These are phyloP conservation scores for Talaromyces sp. DNA, from an alignment of 2,329 filamentous ascomycete genomes.

Conservation along the genomic window DNA sequence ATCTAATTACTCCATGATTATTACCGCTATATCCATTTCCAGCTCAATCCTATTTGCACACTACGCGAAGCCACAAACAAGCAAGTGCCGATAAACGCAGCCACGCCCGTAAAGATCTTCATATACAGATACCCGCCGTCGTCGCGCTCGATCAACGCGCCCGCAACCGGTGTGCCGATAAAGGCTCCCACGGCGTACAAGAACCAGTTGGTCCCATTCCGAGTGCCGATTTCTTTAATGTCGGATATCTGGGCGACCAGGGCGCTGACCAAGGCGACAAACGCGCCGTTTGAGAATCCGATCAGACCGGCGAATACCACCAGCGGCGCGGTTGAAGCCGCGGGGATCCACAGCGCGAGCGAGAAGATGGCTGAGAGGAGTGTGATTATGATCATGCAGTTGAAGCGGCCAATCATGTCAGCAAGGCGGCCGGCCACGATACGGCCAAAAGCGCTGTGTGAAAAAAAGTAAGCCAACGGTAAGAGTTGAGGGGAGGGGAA, in stretches of 20 bases:
- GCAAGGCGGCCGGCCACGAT: conserved; percentile 51
- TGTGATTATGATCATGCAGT: conserved; percentile 48
- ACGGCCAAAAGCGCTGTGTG: conserved; percentile 47
- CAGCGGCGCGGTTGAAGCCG: conserved; percentile 48
- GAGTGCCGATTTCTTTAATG: conserved; percentile 20
- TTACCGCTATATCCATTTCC: not conserved
- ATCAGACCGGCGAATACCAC: conserved; percentile 60
- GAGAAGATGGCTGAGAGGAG: conserved; percentile 41
- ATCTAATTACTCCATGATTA: too few relatives aligned
- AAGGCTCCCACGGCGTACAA: conserved; percentile 19
- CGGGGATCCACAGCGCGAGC: conserved; percentile 50
- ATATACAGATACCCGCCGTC: conserved; percentile 30
- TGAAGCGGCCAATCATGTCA: conserved; percentile 52
- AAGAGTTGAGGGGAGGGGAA: not conserved
- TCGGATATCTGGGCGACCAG: conserved; percentile 55
- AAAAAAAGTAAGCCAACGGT: not conserved
- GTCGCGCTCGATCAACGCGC: conserved; percentile 11
- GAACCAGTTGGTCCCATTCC: conserved; percentile 19
- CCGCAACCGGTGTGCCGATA: conserved; percentile 20
- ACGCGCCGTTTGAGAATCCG: conserved; percentile 62
- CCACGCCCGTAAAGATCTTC: conserved; percentile 36
- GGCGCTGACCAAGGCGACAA: conserved; percentile 57
- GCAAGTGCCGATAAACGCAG: conserved; percentile 19
- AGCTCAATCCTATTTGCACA: conserved; percentile 12
- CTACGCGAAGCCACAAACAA: conserved; percentile 25